phyloP scores from a whole-genome alignment of 2,329 filamentous ascomycete species.

The Colletotrichum cuscutae region DNA sequence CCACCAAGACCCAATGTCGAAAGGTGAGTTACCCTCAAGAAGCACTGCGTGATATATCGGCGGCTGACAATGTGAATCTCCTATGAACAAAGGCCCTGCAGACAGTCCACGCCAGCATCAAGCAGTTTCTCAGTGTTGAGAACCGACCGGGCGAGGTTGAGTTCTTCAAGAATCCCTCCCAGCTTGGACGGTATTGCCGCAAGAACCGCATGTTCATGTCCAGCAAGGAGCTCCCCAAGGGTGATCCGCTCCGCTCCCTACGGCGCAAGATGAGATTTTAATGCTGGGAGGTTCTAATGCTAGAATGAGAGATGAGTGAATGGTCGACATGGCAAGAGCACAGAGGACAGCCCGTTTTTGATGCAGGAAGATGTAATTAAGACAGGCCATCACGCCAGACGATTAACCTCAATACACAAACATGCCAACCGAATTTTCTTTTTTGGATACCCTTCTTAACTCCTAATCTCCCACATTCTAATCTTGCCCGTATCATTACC shows the following conservation, averaged over 20 bases:
- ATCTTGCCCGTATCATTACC: constrained; percentile 92
- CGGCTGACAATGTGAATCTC: neutral
- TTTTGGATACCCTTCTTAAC: constrained; percentile 51
- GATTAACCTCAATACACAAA: neutral
- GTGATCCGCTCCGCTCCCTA: constrained; percentile 51
- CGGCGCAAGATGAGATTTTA: constrained; percentile 36
- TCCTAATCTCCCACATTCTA: constrained; percentile 87
- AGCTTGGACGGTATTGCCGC: constrained; percentile 50
- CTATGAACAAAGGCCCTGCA: constrained; percentile 51
- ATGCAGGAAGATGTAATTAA: neutral
- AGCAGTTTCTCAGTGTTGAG: constrained; percentile 55
- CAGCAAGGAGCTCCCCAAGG: constrained; percentile 52
- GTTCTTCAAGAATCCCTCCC: constrained; percentile 44
- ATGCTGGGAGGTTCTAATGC: neutral
- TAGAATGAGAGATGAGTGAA: neutral
- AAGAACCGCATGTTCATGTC: constrained; percentile 54
- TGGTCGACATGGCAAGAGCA: neutral
- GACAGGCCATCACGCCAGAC: constrained; percentile 4
- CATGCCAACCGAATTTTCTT: constrained; percentile 15
- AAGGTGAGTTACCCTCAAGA: constrained; percentile 46
- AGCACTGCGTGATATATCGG: neutral
- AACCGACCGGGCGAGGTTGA: constrained; percentile 39
- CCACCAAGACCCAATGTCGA: constrained; percentile 56
- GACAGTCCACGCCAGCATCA: constrained; percentile 59
- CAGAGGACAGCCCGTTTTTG: neutral